These are phyloP conservation scores for Corylus avellana DNA, from an alignment of 306 rosid species.

Conservation along the genomic window DNA sequence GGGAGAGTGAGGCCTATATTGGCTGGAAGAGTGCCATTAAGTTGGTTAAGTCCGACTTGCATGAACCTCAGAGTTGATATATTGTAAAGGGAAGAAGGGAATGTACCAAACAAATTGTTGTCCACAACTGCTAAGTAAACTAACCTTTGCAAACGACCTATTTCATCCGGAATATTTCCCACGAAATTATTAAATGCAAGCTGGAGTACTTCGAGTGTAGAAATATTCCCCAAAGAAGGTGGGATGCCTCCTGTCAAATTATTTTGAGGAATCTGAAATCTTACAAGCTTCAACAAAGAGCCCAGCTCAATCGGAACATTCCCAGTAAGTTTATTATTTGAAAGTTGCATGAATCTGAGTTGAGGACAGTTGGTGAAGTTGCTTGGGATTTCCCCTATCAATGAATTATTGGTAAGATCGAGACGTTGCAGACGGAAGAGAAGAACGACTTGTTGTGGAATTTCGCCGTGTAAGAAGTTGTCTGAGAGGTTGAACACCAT, in stretches of 20 bases:
- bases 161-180: slow-evolving; percentile 34
- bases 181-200: slow-evolving; percentile 1
- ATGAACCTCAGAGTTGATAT: slow-evolving; percentile 30
- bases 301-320: slow-evolving; percentile 26
- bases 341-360: neutral
- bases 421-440: slow-evolving; percentile 9
- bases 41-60: neutral
- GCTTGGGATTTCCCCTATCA: slow-evolving; percentile 35
- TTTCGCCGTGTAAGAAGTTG: slow-evolving; percentile 28
- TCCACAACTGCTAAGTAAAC: neutral
- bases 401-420: slow-evolving; percentile 7
- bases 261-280: neutral
- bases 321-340: slow-evolving; percentile 12
- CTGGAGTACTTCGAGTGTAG: neutral
- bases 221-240: slow-evolving; percentile 36
- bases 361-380: slow-evolving; percentile 29
- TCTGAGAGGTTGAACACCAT: neutral
- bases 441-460: slow-evolving; percentile 35
- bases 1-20: slow-evolving; percentile 39
- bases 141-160: slow-evolving; percentile 25
- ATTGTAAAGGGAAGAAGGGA: slow-evolving; percentile 39
- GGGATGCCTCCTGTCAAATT: slow-evolving; percentile 38
- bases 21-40: slow-evolving; percentile 37
- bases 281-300: slow-evolving; percentile 15
- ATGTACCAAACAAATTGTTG: slow-evolving; percentile 20